These are phyloP conservation scores for Ilyonectria mors-panacis DNA, from an alignment of 2,329 filamentous ascomycete genomes.

Conservation along the genomic window DNA sequence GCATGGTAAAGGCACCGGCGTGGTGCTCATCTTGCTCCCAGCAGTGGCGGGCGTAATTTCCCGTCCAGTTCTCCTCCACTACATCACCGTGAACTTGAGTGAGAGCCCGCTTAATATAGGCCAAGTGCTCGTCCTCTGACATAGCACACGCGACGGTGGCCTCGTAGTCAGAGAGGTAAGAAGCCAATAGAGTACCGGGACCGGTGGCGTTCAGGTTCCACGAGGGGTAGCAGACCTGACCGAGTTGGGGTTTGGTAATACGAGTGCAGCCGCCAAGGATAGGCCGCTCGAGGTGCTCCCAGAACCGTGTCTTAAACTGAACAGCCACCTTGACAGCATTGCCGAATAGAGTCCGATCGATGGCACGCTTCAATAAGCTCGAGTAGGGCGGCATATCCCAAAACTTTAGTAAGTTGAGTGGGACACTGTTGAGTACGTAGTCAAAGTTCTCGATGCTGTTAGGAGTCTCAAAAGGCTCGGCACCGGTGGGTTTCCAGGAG, in stretches of 20 bases:
- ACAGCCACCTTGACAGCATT: constrained; percentile 61
- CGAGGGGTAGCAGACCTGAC: constrained; percentile 40
- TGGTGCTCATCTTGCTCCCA: constrained; percentile 71
- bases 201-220: constrained; percentile 39
- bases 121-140: constrained; percentile 42
- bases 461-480: constrained; percentile 41
- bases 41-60: constrained; percentile 69
- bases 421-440: constrained; percentile 55
- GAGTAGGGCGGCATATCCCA: constrained; percentile 56
- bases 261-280: constrained; percentile 59
- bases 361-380: constrained; percentile 45
- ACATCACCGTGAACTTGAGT: constrained; percentile 50
- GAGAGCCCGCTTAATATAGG: constrained; percentile 34
- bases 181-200: constrained; percentile 34
- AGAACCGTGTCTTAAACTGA: constrained; percentile 67
- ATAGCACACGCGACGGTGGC: constrained; percentile 35
- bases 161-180: constrained; percentile 39
- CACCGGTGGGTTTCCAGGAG: constrained; percentile 37
- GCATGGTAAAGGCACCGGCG: constrained; percentile 68
- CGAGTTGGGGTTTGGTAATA: constrained; percentile 29
- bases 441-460: constrained; percentile 52
- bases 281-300: constrained; percentile 47
- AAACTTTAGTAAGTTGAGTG: constrained; percentile 55
- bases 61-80: constrained; percentile 69
- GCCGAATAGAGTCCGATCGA: constrained; percentile 45